Conservation (phyloP, 768 basidiomycete species). For the Naganishia friedmannii region DNA sequence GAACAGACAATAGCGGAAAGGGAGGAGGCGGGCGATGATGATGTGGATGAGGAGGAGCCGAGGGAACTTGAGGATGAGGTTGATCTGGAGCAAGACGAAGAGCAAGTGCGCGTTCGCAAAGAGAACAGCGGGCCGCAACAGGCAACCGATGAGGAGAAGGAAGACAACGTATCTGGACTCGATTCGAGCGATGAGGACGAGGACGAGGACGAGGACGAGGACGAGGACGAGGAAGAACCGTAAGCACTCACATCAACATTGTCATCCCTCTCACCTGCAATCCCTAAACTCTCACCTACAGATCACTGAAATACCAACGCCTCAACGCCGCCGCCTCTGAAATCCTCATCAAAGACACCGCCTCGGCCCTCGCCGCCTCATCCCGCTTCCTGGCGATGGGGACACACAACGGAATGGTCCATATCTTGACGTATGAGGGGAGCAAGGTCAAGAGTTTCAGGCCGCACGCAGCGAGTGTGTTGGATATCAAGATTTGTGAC, state of each 20-base stretch:
- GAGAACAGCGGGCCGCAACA: too few species aligned
- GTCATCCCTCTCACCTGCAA: background rate
- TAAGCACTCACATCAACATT: slow-evolving; percentile 54
- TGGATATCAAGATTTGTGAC: slow-evolving; percentile 77
- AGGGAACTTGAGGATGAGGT: too few species aligned
- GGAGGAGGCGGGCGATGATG: background rate
- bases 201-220: slow-evolving; percentile 15
- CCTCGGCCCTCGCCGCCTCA: slow-evolving; percentile 74
- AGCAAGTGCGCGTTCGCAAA: too few species aligned
- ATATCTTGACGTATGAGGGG: slow-evolving; percentile 75
- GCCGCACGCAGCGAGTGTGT: slow-evolving; percentile 81
- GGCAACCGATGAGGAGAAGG: background rate
- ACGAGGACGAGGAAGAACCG: slow-evolving; percentile 70
- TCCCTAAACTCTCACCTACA: slow-evolving; percentile 26
- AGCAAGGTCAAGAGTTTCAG: slow-evolving; percentile 82
- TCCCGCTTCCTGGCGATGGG: slow-evolving; percentile 80
- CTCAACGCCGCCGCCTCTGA: slow-evolving; percentile 70
- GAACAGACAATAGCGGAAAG: slow-evolving; percentile 1
- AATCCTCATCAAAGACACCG: slow-evolving; percentile 82
- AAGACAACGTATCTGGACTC: too few species aligned
- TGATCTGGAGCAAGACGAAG: too few species aligned
- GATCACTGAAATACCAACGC: slow-evolving; percentile 78
- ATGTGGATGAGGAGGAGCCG: too few species aligned
- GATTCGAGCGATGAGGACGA: slow-evolving; percentile 1
- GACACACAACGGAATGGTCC: slow-evolving; percentile 88